Base-by-base conservation (phyloP, 345 rosid genomes). In the Carallia pectinifolia region DNA sequence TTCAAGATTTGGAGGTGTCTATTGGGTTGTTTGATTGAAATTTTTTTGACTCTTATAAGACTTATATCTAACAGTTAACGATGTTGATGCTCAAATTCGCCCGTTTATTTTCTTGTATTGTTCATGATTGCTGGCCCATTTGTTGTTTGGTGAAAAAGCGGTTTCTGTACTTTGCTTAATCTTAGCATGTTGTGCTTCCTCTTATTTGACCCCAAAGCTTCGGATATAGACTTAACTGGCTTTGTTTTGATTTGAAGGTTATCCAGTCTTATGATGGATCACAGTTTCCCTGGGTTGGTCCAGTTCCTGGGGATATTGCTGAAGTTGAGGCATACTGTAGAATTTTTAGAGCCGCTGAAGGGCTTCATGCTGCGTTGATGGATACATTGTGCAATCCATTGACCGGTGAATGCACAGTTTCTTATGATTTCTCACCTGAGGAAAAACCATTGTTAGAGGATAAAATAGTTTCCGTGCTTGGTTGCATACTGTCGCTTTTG, bases 241-340 rank as follows among this genome's bases (percentile, higher is more conserved):
- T 80, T 77, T 55, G 30, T 81, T 75, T 72, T 69, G 72, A 78
- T 62, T 70, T 66, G 62, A 77, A 80, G 81, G 70, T 77, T 44
- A 63, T 77, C 69, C 81, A 86, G 74, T 82, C 93, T 62, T 83
- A 76, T 9, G 98, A 88, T 76, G 66, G 55, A 4, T 85, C 93
- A n/a, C 88, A 85, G 82, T 67, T 85, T 80, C 90, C 83, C 30
- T 88, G 98, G 98, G 74, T 86, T 65, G 98, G 98, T 74, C 98
- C 97, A 30, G 78, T 94, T 66, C 97, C 98, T 52, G 97, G 98
- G 18, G 98, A 94, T 61, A 91, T 94, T 71, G 97, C 99, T 56
- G 99, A 94, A 81, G 85, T 94, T 36, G 97, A 94, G 81, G 97
- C 99, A 15, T 94, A 94, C 66, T 94, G 99, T 81, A 85, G 99